Conservation (phyloP, 805 yeast genomes). For the Yarrowia divulgata region DNA sequence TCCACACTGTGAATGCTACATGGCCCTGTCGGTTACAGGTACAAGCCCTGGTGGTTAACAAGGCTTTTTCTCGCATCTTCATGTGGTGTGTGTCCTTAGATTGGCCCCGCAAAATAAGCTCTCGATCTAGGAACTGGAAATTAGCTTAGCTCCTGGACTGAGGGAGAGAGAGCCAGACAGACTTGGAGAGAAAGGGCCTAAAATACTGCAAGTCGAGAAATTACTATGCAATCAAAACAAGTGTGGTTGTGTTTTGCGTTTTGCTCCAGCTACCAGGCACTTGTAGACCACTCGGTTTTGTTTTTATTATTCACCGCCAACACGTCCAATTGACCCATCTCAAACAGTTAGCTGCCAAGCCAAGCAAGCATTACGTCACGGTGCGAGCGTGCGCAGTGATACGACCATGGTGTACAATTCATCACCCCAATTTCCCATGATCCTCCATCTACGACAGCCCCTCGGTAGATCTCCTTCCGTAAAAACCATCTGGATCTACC, state of each 20-base stretch:
- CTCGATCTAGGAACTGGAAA: conserved; percentile 38
- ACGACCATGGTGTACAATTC: too few species aligned
- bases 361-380: too few species aligned
- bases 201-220: neutral
- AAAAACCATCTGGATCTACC: neutral
- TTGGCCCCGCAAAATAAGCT: conserved; percentile 37
- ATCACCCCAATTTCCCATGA: too few species aligned
- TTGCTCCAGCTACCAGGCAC: neutral
- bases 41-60: neutral
- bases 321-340: neutral
- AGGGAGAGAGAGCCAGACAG: conserved; percentile 1
- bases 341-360: neutral
- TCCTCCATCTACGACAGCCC: too few species aligned
- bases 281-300: too few species aligned
- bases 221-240: conserved; percentile 22
- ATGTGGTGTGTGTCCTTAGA: conserved; percentile 8
- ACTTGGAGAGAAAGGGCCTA: neutral
- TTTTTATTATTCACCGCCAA: neutral
- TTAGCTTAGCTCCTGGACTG: conserved; percentile 21
- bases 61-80: neutral
- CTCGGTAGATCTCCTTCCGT: neutral
- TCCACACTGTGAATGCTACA: neutral
- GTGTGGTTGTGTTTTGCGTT: neutral
- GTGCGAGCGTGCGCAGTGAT: neutral
- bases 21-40: neutral